Conservation (phyloP, 352 stramenopile genomes). For the Pythium sp. region DNA sequence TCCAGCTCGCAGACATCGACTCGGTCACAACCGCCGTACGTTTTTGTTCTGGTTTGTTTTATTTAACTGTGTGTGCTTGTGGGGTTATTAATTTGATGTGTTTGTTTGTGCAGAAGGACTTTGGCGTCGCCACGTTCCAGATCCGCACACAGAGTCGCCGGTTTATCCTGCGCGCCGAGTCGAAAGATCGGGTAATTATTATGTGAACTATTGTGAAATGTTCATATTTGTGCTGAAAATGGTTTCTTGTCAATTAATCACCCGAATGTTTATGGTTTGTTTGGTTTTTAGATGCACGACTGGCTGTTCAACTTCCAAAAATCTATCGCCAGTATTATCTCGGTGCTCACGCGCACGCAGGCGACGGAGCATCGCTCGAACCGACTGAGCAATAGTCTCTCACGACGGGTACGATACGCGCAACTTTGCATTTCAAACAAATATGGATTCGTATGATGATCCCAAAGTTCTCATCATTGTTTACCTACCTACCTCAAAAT, state of each 20-base stretch:
- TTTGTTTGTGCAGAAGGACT: slow-evolving; percentile 62
- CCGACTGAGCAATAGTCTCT: slow-evolving; percentile 48
- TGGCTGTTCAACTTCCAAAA: slow-evolving; percentile 90
- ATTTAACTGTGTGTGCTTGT: neutral
- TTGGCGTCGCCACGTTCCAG: slow-evolving; percentile 77
- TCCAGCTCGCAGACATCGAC: slow-evolving; percentile 79
- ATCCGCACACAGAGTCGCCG: slow-evolving; percentile 75
- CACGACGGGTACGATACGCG: slow-evolving; percentile 41
- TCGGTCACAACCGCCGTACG: slow-evolving; percentile 82
- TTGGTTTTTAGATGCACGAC: slow-evolving; percentile 67
- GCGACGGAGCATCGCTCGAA: slow-evolving; percentile 45
- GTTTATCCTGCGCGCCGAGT: slow-evolving; percentile 76
- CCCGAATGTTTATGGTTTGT: neutral
- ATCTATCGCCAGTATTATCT: slow-evolving; percentile 87
- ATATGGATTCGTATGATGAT: neutral
- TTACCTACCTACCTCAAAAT: slow-evolving; percentile 6
- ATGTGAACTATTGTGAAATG: neutral
- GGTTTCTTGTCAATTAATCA: neutral
- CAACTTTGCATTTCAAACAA: neutral
- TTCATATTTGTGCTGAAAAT: neutral
- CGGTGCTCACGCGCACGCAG: slow-evolving; percentile 64
- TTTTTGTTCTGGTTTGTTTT: slow-evolving; percentile 10
- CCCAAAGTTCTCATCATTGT: neutral
- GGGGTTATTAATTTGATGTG: neutral
- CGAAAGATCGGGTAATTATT: slow-evolving; percentile 67